These are phyloP conservation scores for Penicillium corylophilum DNA, from an alignment of 2,329 filamentous ascomycete genomes.

Conservation along the genomic window DNA sequence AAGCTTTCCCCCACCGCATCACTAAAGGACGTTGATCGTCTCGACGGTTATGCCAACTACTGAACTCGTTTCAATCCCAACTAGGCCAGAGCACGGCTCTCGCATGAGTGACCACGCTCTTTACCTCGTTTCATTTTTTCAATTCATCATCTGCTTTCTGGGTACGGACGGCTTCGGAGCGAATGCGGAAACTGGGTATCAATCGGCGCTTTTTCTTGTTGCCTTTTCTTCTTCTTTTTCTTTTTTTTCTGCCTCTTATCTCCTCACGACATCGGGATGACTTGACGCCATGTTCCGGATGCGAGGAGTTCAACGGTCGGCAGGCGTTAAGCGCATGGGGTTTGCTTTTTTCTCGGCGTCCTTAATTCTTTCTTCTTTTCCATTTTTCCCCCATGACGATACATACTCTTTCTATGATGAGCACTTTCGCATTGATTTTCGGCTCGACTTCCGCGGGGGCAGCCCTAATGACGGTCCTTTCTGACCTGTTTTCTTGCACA, in stretches of 20 bases:
- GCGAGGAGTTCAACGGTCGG: conserved; percentile 17
- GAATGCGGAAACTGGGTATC: conserved; percentile 11
- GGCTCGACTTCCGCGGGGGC: conserved; percentile 2
- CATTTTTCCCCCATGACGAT: conserved; percentile 13
- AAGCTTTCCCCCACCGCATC: conserved; percentile 42
- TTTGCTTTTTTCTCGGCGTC: conserved; percentile 17
- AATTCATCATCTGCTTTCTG: conserved; percentile 16
- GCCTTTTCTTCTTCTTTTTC: conserved; percentile 6
- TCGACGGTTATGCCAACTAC: conserved; percentile 20
- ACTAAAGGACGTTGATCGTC: conserved; percentile 15
- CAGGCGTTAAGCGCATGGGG: conserved; percentile 19
- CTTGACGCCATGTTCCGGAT: conserved; percentile 23
- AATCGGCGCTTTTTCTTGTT: conserved; percentile 13
- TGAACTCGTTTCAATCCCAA: conserved; percentile 1
- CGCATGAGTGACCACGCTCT: conserved; percentile 7
- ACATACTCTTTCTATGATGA: conserved; percentile 17
- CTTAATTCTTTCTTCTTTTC: conserved; percentile 6
- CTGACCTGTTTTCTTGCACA: conserved; percentile 9
- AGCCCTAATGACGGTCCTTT: conserved; percentile 21
- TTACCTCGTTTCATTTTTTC: conserved; percentile 11
- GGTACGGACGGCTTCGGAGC: conserved; percentile 12
- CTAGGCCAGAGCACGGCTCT: neutral
- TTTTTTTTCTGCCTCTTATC: conserved; percentile 8
- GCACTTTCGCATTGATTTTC: conserved; percentile 7
- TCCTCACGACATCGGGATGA: conserved; percentile 10